phyloP scores from a whole-genome alignment of 75 land plant genomes.

The Selaginella tamariscina region DNA sequence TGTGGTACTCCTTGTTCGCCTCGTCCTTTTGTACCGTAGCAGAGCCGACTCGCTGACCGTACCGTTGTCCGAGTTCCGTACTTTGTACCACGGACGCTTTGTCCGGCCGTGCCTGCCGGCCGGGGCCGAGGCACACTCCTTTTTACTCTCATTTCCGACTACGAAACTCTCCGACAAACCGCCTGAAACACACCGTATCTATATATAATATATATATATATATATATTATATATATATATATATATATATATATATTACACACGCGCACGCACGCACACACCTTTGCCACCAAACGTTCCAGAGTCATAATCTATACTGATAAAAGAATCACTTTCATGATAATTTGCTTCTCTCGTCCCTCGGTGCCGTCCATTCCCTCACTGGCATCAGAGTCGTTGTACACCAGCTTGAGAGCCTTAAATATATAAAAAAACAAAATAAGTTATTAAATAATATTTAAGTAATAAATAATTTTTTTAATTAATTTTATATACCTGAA shows the following conservation, averaged over 20 bases:
- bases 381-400: slow-evolving; percentile 10
- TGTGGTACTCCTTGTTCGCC: neutral
- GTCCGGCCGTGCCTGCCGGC: neutral
- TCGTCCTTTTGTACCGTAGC: neutral
- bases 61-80: neutral
- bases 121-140: neutral
- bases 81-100: neutral
- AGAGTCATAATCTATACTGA: slow-evolving; percentile 12
- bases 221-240: too few species aligned
- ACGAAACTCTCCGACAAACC: neutral
- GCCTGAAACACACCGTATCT: too few species aligned
- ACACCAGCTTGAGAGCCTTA: slow-evolving; percentile 14
- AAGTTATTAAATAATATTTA: too few species aligned
- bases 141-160: neutral
- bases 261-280: too few species aligned
- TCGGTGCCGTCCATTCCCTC: neutral
- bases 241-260: too few species aligned
- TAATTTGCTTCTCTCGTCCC: neutral
- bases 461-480: too few species aligned
- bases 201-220: too few species aligned
- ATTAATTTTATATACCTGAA: too few species aligned
- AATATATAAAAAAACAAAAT: too few species aligned
- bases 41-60: neutral
- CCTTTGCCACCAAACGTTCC: slow-evolving; percentile 2
- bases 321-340: slow-evolving; percentile 2